Evolutionary conservation across 1,284 basidiomycete genomes (phyloP).

Genomic region (Boletus subluridellus): DNA sequence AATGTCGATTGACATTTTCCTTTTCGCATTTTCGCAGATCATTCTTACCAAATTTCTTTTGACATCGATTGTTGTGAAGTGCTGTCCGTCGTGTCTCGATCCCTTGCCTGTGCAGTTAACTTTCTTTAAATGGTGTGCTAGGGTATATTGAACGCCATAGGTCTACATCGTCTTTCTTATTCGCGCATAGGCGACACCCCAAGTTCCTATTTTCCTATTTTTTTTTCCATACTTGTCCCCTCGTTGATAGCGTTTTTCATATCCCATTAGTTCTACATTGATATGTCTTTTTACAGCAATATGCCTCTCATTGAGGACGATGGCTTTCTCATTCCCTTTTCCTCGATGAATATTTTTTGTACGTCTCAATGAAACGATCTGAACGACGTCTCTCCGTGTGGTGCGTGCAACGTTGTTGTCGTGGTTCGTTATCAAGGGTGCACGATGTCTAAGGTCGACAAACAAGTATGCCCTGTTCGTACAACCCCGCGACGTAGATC

Average conservation of each 20-base stretch:
- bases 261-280: not conserved
- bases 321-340: not conserved
- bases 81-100: slow-evolving; percentile 9
- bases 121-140: slow-evolving; percentile 11
- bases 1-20: not conserved
- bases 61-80: slow-evolving; percentile 14
- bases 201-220: not conserved
- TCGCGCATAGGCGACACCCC: slow-evolving; percentile 20
- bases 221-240: not conserved
- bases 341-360: slow-evolving; percentile 20
- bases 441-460: slow-evolving; percentile 36
- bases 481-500: slow-evolving; percentile 56
- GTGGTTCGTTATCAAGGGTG: not conserved
- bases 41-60: slow-evolving; percentile 47
- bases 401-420: not conserved
- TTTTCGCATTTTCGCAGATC: slow-evolving; percentile 20
- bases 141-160: slow-evolving; percentile 21
- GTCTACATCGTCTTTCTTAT: slow-evolving; percentile 19
- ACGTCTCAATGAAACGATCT: slow-evolving; percentile 5
- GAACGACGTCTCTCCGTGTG: not conserved
- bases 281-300: slow-evolving; percentile 7
- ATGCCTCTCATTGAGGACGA: not conserved
- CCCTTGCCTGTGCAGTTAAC: slow-evolving; percentile 3
- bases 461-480: slow-evolving; percentile 51
- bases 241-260: not conserved